These are phyloP conservation scores for Colletotrichum sp. DNA, from an alignment of 2,329 filamentous ascomycete genomes.

Conservation along the genomic window DNA sequence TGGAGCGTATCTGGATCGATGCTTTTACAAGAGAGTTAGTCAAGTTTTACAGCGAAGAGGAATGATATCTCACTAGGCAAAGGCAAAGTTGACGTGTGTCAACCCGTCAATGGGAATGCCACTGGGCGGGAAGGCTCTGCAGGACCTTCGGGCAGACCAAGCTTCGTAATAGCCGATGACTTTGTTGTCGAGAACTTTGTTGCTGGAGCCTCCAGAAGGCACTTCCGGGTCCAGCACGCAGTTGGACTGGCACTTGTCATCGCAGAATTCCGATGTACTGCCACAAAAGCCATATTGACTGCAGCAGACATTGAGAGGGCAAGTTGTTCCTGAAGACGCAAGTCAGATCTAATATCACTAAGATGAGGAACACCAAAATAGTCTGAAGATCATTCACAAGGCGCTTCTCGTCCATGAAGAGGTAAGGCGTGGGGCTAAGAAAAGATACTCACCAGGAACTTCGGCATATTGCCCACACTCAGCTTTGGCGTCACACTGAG, in stretches of 20 bases:
- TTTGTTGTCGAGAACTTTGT: not conserved
- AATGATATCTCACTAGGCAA: slow-evolving; percentile 12
- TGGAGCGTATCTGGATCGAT: slow-evolving; percentile 26
- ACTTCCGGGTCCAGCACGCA: not conserved
- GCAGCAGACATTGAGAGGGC: not conserved
- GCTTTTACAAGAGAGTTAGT: not conserved
- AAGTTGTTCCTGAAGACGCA: not conserved
- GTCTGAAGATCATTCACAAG: fast-evolving
- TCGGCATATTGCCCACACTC: not conserved
- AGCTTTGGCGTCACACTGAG: not conserved
- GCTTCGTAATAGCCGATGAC: slow-evolving; percentile 14
- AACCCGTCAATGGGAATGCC: slow-evolving; percentile 7
- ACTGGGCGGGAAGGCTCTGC: not conserved
- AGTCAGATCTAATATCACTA: not conserved
- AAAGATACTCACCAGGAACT: not conserved
- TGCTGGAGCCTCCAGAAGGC: not conserved
- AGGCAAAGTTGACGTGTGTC: slow-evolving; percentile 29
- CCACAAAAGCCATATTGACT: slow-evolving; percentile 28
- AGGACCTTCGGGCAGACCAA: not conserved
- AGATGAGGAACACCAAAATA: not conserved
- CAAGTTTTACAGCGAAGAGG: not conserved
- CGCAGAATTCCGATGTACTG: not conserved
- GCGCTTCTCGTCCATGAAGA: not conserved
- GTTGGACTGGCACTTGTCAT: not conserved
- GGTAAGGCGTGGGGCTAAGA: fast-evolving